phyloP scores from a whole-genome alignment of 768 basidiomycete species.

The Pilatotrama ljubarskyi region DNA sequence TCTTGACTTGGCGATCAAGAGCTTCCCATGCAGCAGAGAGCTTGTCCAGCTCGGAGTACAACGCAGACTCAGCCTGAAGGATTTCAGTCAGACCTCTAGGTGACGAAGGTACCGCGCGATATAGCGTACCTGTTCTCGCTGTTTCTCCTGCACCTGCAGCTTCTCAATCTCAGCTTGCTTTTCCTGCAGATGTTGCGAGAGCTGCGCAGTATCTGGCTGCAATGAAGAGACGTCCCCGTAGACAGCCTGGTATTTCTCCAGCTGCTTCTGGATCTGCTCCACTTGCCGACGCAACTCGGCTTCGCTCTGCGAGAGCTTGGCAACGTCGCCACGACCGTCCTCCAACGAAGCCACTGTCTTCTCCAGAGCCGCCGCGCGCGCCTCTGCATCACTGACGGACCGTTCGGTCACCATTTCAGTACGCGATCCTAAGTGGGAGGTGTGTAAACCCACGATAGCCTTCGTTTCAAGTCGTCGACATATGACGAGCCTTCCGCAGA shows the following conservation, averaged over 20 bases:
- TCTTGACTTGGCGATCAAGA: conserved; percentile 76
- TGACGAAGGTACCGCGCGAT: neutral
- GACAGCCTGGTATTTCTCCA: conserved; percentile 61
- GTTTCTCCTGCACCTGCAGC: conserved; percentile 61
- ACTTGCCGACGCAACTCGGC: conserved; percentile 52
- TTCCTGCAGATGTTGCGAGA: conserved; percentile 56
- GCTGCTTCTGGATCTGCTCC: conserved; percentile 42
- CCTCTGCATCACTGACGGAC: conserved; percentile 51
- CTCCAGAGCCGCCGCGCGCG: conserved; percentile 51
- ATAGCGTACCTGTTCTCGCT: conserved; percentile 60
- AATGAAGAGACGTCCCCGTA: conserved; percentile 57
- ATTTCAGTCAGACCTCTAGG: neutral
- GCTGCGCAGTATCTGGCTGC: conserved; percentile 49
- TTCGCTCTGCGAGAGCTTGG: conserved; percentile 49
- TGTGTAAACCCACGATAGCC: conserved; percentile 49
- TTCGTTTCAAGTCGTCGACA: conserved; percentile 52
- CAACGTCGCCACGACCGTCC: conserved; percentile 53
- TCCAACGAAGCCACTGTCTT: conserved; percentile 47
- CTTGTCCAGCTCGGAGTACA: conserved; percentile 85
- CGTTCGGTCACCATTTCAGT: too few species aligned
- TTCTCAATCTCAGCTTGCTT: conserved; percentile 70
- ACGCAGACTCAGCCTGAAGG: conserved; percentile 63
- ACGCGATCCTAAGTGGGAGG: neutral
- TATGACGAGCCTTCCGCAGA: conserved; percentile 50
- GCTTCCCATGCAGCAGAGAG: conserved; percentile 86